Conservation (phyloP, 257 asterid species). For the Osmanthus fragrans region DNA sequence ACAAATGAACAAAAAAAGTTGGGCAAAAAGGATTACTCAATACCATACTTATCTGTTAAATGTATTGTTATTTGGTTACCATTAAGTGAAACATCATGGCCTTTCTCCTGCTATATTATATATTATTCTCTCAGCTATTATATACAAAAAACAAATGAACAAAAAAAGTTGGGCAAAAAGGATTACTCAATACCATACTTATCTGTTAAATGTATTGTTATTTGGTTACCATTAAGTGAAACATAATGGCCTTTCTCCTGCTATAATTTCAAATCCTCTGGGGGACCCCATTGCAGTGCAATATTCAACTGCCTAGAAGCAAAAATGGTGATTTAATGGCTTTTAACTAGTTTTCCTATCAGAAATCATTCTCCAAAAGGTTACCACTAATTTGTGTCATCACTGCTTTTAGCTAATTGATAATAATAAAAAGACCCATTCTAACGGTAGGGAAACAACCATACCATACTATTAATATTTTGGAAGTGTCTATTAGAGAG, state of each 20-base stretch:
- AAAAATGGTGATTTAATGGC: not conserved
- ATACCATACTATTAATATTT: not conserved
- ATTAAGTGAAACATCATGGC: not conserved
- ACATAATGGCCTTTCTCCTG: not conserved
- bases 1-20: not conserved
- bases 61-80: not conserved
- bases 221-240: not conserved
- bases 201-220: not conserved
- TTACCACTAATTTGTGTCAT: not conserved
- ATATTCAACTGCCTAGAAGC: not conserved
- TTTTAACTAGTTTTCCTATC: not conserved
- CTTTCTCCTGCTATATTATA: not conserved
- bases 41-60: not conserved
- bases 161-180: not conserved
- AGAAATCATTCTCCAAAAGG: not conserved
- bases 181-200: not conserved
- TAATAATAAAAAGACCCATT: not conserved
- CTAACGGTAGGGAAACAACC: not conserved
- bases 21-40: not conserved
- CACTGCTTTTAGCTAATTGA: not conserved
- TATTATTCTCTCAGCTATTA: too few relatives aligned
- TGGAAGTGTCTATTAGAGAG: not conserved
- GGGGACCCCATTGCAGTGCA: not conserved
- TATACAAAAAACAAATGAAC: too few relatives aligned
- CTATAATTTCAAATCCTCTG: not conserved